Evolutionary conservation across 2,329 filamentous ascomycete species (phyloP), one percentile per base, ranked within the genome.

Genomic region (Teratosphaeriaceae sp.): DNA sequence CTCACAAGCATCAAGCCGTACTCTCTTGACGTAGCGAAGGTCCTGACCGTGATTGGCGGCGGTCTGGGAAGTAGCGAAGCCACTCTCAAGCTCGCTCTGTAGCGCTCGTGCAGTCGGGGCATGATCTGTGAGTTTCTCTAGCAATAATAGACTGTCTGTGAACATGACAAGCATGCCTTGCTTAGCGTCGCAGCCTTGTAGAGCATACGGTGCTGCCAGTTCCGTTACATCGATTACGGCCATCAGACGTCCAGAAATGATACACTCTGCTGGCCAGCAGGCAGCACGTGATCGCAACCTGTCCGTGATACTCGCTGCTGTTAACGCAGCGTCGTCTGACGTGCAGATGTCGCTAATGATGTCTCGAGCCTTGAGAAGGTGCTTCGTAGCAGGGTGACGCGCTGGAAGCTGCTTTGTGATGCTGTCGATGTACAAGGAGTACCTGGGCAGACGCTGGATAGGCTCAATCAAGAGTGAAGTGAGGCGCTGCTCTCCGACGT

Each of bases 271-370:
- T 2, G 58, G 58, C 59, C 59, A 62, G 11, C 46, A 55, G 11
- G 50, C 33, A 3, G 57, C 58, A n/a, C 51, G 49, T 21, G 54
- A 42, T 3, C 51, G 52, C 37, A 96, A 69, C 31, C 85, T 80
- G 52, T 80, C 84, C 24, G 84, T 76, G 34, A 87, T 73, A 52
- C 86, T 84, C 8, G 82, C 80, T 53, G 88, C 85, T 57, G 87
- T 84, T 2, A 71, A 66, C 64, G 72, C 57, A 57, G 85, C 60
- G 68, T 85, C 75, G 56, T 96, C 90, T 68, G 96, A 82, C 13
- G 90, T 94, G 65, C 92, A 98, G 33, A 98, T 98, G 42, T 94
- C 92, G 16, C 89, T 88, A 52, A 98, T 88, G 41, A 95, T 85
- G 62, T 97, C 92, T 52, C 90, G 78, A 0, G 92, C 89, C 60